Evolutionary conservation across 441 rosid species (phyloP), one percentile per base, ranked within the genome.

Genomic region (Codiaeum variegatum): DNA sequence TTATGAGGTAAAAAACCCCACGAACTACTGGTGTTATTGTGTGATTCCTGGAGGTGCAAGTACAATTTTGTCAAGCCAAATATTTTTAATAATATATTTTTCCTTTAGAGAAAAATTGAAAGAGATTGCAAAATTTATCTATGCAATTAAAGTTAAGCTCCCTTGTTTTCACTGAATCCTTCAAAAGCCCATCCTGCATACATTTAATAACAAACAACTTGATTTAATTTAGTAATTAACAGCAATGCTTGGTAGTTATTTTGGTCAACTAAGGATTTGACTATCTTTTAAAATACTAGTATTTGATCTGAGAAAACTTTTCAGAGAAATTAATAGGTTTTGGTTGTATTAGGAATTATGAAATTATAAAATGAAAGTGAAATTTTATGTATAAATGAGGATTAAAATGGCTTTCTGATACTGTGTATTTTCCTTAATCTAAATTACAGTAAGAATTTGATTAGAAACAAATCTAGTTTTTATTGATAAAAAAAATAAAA

Each of bases 1-100:
- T 75, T 70, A 49, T 67, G 81, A 82, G 79, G 76, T 69, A 59
- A 62, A 62, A 59, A 75, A 74, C 60, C 71, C 82, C 82, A 76
- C 70, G 73, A 81, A 75, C 77, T 75, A 73, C 71, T 73, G 80
- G 56, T 71, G 66, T 69, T 60, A 70, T 69, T 65, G 77, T 65
- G 77, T 67, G 68, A 67, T 34, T 29, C 16, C 77, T 74, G 74
- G 69, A 68, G 64, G 47, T 62, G 31, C 42, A 58, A 72, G 66
- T 82, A 76, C 85, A 77, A 36, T 62, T 75, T 58, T 71, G 46
- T 47, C 72, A 63, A 31, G 60, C 42, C 29, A 62, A 51, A 51
- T 38, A 55, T 19, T 51, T 64, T 32, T 38, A 49, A 28, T 15
- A 60, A 34, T 12, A 15, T 34, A 8, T 36, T 7, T 40, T 51